These are phyloP conservation scores for Stemphylium lycopersici DNA, from an alignment of 2,329 filamentous ascomycete genomes.

Conservation along the genomic window DNA sequence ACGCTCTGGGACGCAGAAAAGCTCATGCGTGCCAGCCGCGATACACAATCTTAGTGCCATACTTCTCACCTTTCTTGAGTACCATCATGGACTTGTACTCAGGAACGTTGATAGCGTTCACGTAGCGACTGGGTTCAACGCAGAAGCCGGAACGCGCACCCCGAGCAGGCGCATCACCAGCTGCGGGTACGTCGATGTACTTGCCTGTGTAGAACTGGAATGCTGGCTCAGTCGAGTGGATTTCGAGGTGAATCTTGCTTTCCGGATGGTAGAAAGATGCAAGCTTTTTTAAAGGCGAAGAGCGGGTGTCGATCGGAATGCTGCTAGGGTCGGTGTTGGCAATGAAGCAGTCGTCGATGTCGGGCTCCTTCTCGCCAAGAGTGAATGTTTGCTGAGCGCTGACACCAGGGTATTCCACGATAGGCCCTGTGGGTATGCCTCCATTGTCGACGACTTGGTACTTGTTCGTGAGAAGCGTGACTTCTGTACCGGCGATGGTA, in stretches of 20 bases:
- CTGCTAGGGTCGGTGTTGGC: constrained; percentile 66
- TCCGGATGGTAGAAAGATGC: constrained; percentile 75
- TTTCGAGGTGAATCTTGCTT: constrained; percentile 80
- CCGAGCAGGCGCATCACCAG: constrained; percentile 65
- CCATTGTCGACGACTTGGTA: constrained; percentile 76
- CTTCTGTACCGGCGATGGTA: constrained; percentile 67
- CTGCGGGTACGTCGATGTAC: constrained; percentile 76
- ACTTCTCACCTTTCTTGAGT: constrained; percentile 83
- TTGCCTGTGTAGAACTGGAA: constrained; percentile 98
- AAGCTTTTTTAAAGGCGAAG: constrained; percentile 67
- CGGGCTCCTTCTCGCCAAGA: constrained; percentile 72
- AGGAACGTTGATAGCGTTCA: constrained; percentile 83
- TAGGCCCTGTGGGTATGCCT: constrained; percentile 75
- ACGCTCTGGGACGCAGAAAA: neutral
- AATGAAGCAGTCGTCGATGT: constrained; percentile 91
- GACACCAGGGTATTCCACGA: constrained; percentile 69
- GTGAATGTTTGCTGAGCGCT: constrained; percentile 71
- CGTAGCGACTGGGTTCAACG: constrained; percentile 88
- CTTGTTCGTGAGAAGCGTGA: constrained; percentile 62
- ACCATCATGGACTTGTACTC: constrained; percentile 80
- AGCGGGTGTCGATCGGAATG: constrained; percentile 59
- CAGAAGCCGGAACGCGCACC: constrained; percentile 79
- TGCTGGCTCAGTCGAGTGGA: constrained; percentile 88
- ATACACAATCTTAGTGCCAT: constrained; percentile 82
- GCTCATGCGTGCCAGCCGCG: constrained; percentile 72